Conservation (phyloP, 768 basidiomycete species). For the Macrolepiota dolichaula region DNA sequence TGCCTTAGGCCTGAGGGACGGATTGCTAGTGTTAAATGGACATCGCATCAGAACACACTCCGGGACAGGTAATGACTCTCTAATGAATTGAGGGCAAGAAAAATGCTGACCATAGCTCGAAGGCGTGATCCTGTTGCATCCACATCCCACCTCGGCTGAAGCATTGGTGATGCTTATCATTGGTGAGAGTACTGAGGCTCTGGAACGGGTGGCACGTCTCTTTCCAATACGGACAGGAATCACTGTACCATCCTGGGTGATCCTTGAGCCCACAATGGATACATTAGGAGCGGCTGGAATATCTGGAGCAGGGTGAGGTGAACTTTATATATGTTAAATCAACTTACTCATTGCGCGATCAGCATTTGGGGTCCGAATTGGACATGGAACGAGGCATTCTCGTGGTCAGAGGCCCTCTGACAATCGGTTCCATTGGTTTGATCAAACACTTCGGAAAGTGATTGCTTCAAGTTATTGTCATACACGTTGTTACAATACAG, state of each 20-base stretch:
- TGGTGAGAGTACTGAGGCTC: constrained; percentile 46
- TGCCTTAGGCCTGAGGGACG: constrained; percentile 26
- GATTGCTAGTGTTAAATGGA: constrained; percentile 23
- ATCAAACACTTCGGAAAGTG: neutral
- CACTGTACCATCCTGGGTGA: constrained; percentile 73
- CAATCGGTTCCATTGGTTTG: neutral
- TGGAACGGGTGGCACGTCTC: constrained; percentile 69
- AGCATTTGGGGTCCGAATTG: constrained; percentile 28
- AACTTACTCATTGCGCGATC: neutral
- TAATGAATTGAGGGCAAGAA: neutral
- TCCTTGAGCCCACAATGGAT: constrained; percentile 53
- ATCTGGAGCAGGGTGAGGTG: constrained; percentile 68
- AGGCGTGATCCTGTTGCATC: constrained; percentile 50
- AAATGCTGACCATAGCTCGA: constrained; percentile 13
- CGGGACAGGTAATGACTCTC: constrained; percentile 23
- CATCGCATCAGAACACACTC: constrained; percentile 22
- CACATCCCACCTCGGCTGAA: constrained; percentile 42
- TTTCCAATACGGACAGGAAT: constrained; percentile 86
- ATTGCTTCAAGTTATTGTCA: constrained; percentile 11
- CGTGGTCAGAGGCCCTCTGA: constrained; percentile 15
- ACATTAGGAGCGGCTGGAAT: constrained; percentile 68
- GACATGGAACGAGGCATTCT: constrained; percentile 23
- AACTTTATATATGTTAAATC: neutral
- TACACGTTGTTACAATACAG: constrained; percentile 83
- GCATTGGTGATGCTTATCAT: constrained; percentile 48